phyloP scores from a whole-genome alignment of 2,329 filamentous ascomycete species.

The Zymoseptoria passerinii region DNA sequence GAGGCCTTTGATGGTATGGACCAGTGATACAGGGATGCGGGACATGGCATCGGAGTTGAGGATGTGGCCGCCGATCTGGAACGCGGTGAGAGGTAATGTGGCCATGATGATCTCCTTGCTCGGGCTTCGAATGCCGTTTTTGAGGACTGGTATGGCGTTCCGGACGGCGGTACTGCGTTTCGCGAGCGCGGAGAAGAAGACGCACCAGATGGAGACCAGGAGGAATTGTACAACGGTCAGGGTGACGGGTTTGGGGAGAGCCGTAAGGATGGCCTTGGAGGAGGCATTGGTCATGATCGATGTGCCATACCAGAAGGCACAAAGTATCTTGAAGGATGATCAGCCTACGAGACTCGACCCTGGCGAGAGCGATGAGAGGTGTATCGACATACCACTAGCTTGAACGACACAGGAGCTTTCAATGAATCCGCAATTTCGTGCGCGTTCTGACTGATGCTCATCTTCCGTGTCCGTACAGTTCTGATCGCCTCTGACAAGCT shows the following conservation, averaged over 20 bases:
- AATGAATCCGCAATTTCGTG: conserved; percentile 88
- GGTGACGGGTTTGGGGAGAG: conserved; percentile 82
- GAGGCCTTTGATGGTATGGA: conserved; percentile 96
- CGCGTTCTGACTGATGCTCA: conserved; percentile 84
- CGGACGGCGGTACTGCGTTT: conserved; percentile 63
- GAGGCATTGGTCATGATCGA: conserved; percentile 96
- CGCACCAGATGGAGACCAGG: conserved; percentile 81
- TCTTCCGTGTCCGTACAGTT: conserved; percentile 70
- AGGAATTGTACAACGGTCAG: conserved; percentile 89
- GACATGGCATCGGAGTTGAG: conserved; percentile 89
- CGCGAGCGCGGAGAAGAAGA: conserved; percentile 70
- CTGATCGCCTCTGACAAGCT: conserved; percentile 83
- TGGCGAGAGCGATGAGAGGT: neutral
- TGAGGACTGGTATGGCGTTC: conserved; percentile 65
- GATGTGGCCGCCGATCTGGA: conserved; percentile 90
- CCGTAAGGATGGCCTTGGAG: conserved; percentile 91
- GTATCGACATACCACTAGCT: conserved; percentile 61
- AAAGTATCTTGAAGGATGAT: conserved; percentile 56
- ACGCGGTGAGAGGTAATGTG: conserved; percentile 82
- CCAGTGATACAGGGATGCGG: conserved; percentile 89
- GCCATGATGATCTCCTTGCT: conserved; percentile 73
- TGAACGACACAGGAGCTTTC: conserved; percentile 80
- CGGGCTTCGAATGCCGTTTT: conserved; percentile 74
- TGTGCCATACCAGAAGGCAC: conserved; percentile 86
- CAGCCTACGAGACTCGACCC: conserved; percentile 9